Base-by-base conservation (phyloP, 257 asterid species). In the Ocimum tenuiflorum region DNA sequence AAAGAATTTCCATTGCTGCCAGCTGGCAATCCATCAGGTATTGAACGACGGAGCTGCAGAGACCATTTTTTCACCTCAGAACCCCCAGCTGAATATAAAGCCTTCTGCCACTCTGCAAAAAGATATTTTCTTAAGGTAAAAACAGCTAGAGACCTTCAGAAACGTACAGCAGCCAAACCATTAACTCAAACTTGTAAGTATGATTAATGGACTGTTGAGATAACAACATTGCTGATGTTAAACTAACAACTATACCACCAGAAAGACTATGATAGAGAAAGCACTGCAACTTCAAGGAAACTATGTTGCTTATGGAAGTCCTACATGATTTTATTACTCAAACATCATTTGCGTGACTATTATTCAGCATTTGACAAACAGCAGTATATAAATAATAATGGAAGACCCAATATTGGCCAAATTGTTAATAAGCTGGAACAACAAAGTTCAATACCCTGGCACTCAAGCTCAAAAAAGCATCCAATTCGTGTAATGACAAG, bases 61-160 rank as follows among this genome's bases (percentile, higher is more conserved):
- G 99, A 83, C 97, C 99, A 94, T 79, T 94, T 94, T 73, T 88
- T 88, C 70, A 94, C 94, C 76, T 94, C 97, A 0, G 97, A 81
- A 67, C 99, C 97, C 65, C 99, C 96, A 71, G 91, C 81, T 33
- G 97, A 76, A 71, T 88, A 94, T 61, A 94, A 77, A 17, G 99
- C 99, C 82, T 94, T 94, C 83, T 94, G 97, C 99, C 99, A 94
- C 79, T 90, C 99, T 94, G 89, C 67, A 56, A 53, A 73, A 65
- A 77, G 46, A 18, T 23, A 43, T 23, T 39, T 18, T 52, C 29
- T 58, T 54, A 35, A 46, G 68, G 69, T 63, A 57, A 74, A 45
- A 68, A 76, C 10, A 36, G 17, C 20, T 65, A 46, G 54, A 15
- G 45, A 55, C 52, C 56, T 43, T 31, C 9, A 39, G 24, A 65